These are phyloP conservation scores for Aspergillus chevalieri DNA, from an alignment of 2,329 filamentous ascomycete species.

Conservation along the genomic window DNA sequence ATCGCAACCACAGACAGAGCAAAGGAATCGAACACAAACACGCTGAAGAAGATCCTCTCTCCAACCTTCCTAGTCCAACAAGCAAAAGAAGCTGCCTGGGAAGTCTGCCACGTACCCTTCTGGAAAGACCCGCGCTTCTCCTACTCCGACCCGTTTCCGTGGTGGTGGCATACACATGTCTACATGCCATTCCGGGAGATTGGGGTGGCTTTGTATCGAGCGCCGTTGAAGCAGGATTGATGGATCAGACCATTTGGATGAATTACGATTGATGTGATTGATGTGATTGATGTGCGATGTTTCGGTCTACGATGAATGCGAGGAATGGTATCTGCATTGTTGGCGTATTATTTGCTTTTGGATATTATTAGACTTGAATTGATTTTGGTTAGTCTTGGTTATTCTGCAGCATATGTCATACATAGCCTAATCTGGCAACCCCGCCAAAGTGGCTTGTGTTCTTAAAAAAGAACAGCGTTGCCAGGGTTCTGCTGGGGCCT, in stretches of 20 bases:
- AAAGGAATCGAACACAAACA: background rate
- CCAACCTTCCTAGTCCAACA: constrained; percentile 8
- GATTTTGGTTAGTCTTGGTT: too few relatives aligned
- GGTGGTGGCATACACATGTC: constrained; percentile 52
- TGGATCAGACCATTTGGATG: background rate
- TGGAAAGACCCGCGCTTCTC: constrained; percentile 54
- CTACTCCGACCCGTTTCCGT: constrained; percentile 51
- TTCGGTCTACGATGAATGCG: background rate
- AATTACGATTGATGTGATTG: background rate
- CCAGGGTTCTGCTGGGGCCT: too few relatives aligned
- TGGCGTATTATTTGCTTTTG: too few relatives aligned
- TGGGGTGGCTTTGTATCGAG: constrained; percentile 31
- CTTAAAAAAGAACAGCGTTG: too few relatives aligned
- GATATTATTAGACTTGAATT: too few relatives aligned
- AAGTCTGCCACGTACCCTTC: constrained; percentile 35
- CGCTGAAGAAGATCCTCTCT: background rate
- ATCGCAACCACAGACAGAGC: constrained; percentile 1
- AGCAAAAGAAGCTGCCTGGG: constrained; percentile 12
- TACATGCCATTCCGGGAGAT: constrained; percentile 31
- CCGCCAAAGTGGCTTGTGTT: too few relatives aligned
- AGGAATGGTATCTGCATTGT: too few relatives aligned
- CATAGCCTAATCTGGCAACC: too few relatives aligned
- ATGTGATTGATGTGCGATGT: background rate
- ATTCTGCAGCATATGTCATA: too few relatives aligned
- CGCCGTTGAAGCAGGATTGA: background rate